These are phyloP conservation scores for Cryptosporidium ubiquitum DNA, from an alignment of 169 alveolate species.

Conservation along the genomic window DNA sequence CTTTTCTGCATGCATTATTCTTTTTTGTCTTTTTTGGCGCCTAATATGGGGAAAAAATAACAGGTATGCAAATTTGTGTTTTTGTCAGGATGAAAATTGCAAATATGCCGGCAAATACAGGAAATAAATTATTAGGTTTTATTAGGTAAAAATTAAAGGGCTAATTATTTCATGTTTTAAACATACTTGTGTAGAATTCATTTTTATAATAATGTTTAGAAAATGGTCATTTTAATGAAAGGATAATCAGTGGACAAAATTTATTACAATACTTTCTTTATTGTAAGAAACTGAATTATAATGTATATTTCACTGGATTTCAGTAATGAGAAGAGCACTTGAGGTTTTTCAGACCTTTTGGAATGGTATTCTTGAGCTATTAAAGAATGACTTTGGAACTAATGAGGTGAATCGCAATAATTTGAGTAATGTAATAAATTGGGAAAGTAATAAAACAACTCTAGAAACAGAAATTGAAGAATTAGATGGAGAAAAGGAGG, in stretches of 20 bases:
- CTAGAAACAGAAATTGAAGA: slow-evolving; percentile 10
- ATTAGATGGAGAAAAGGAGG: not conserved
- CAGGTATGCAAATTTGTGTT: slow-evolving; percentile 19
- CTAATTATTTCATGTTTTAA: no score
- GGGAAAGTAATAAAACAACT: not conserved
- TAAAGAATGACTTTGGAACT: not conserved
- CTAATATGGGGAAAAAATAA: not conserved
- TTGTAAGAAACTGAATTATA: not conserved
- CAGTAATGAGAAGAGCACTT: not conserved
- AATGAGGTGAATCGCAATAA: not conserved
- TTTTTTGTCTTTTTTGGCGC: not conserved
- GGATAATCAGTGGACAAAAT: not conserved
- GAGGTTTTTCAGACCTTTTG: not conserved
- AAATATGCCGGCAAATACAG: not conserved
- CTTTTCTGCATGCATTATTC: not conserved
- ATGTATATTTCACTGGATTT: not conserved
- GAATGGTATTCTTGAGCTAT: not conserved
- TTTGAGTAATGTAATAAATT: not conserved
- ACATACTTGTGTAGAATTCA: not conserved
- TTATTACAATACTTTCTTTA: not conserved
- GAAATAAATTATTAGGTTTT: not conserved
- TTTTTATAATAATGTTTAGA: not conserved
- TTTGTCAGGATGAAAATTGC: not conserved
- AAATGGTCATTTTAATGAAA: not conserved
- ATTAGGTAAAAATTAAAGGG: not conserved